phyloP scores from a whole-genome alignment of 352 stramenopile species.

The Phytophthora litchii region DNA sequence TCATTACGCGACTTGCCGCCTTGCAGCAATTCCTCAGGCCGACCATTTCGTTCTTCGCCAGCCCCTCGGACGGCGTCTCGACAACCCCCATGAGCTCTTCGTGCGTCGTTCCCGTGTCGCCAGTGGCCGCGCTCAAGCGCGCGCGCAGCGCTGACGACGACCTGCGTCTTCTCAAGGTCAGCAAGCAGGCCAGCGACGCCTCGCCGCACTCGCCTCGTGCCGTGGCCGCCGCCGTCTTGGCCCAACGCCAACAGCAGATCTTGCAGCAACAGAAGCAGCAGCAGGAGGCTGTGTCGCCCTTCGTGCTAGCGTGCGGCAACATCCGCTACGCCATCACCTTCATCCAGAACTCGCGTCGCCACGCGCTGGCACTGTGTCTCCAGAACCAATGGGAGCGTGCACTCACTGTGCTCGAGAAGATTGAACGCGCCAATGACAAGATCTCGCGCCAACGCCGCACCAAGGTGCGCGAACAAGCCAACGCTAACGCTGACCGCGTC shows the following conservation, averaged over 20 bases:
- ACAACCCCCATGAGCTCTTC: conserved; percentile 61
- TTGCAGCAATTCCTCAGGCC: conserved; percentile 2
- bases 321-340: conserved; percentile 78
- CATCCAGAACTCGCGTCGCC: conserved; percentile 74
- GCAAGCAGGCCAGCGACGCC: conserved; percentile 55
- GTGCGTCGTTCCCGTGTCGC: conserved; percentile 51
- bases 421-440: conserved; percentile 81
- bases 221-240: conserved; percentile 27
- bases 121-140: conserved; percentile 58
- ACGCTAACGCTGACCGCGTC: conserved; percentile 42
- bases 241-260: conserved; percentile 37
- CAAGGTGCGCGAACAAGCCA: conserved; percentile 65
- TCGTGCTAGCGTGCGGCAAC: conserved; percentile 59
- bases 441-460: conserved; percentile 70
- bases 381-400: conserved; percentile 83
- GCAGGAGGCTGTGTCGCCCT: conserved; percentile 35
- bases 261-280: conserved; percentile 26
- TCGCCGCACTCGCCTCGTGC: conserved; percentile 55
- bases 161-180: conserved; percentile 64
- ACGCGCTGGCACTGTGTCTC: conserved; percentile 67
- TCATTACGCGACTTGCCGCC: conserved; percentile 35
- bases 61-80: neutral
- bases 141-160: conserved; percentile 57
- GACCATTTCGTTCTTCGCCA: conserved; percentile 25
- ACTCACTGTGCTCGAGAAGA: conserved; percentile 77